These are phyloP conservation scores for Leucosporidium scottii DNA, from an alignment of 768 basidiomycete genomes.

Conservation along the genomic window DNA sequence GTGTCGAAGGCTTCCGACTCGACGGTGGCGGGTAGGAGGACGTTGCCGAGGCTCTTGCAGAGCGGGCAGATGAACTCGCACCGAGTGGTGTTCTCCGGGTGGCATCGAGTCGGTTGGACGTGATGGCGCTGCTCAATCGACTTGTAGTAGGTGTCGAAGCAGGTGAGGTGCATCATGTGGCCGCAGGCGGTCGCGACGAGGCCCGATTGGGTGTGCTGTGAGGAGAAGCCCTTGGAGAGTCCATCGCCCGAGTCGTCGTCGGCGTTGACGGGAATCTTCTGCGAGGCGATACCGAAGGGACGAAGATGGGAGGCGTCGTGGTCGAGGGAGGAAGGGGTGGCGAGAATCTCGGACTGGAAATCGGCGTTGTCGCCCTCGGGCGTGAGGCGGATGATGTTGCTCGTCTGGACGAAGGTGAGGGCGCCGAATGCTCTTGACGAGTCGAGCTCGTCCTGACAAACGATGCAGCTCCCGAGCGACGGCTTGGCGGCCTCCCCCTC, in stretches of 20 bases:
- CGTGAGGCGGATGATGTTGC: slow-evolving; percentile 69
- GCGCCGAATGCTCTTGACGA: slow-evolving; percentile 67
- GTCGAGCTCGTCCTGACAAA: slow-evolving; percentile 91
- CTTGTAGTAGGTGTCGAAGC: slow-evolving; percentile 80
- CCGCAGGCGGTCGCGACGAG: slow-evolving; percentile 81
- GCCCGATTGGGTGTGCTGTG: slow-evolving; percentile 17
- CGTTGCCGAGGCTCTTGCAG: slow-evolving; percentile 93
- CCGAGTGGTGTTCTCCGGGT: slow-evolving; percentile 87
- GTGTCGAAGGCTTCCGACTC: not conserved
- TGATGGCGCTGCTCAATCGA: slow-evolving; percentile 77
- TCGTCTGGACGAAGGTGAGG: slow-evolving; percentile 80
- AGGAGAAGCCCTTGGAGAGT: slow-evolving; percentile 31
- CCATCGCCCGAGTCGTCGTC: slow-evolving; percentile 27
- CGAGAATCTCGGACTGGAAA: slow-evolving; percentile 65
- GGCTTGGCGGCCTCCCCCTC: slow-evolving; percentile 42
- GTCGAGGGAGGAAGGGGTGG: slow-evolving; percentile 61
- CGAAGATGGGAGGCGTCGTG: slow-evolving; percentile 35
- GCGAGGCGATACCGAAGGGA: slow-evolving; percentile 28
- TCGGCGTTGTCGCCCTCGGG: slow-evolving; percentile 45
- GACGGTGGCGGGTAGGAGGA: slow-evolving; percentile 70
- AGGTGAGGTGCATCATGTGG: slow-evolving; percentile 94
- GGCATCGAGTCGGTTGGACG: slow-evolving; percentile 81
- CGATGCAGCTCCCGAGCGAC: slow-evolving; percentile 75
- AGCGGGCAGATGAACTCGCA: slow-evolving; percentile 94
- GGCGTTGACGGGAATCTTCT: slow-evolving; percentile 7